Percentiles rank a stretch among this genome's conserved stretches.
Evolutionary conservation across 441 rosid genomes (phyloP).

Genomic region (Aleurites moluccanus): DNA sequence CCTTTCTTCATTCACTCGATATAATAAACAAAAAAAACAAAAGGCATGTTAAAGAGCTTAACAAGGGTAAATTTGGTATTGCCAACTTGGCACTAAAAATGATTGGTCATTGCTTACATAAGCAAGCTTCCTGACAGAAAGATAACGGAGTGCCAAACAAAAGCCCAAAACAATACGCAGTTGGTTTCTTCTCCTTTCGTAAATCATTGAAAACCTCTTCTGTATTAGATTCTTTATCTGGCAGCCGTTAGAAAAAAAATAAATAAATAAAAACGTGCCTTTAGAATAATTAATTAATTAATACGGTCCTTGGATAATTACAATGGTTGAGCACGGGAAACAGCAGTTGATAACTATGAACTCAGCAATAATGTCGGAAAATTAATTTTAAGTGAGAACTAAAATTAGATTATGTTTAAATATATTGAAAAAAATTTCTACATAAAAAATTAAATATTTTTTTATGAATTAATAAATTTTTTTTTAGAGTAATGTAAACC

Average conservation of each 20-base stretch:
- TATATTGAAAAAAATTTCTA: no score
- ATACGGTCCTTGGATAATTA: neutral
- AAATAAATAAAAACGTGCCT: neutral
- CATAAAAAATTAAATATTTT: no score
- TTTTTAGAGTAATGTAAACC: no score
- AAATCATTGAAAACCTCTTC: neutral
- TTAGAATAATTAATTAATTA: neutral
- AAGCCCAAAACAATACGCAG: neutral
- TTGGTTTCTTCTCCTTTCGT: neutral
- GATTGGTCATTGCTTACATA: slow-evolving; percentile 9
- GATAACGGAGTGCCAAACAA: neutral
- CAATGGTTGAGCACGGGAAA: neutral
- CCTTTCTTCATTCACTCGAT: no score
- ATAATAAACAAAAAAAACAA: no score
- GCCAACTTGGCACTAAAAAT: neutral
- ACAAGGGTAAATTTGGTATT: neutral
- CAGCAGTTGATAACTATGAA: no score
- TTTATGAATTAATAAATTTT: no score
- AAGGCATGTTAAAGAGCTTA: no score
- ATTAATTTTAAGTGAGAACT: no score
- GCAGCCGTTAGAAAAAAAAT: no score
- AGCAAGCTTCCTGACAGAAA: neutral
- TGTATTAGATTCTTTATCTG: neutral
- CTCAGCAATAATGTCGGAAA: no score
- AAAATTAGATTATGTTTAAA: no score